Percentiles rank a stretch among this genome's conserved stretches.
These are phyloP conservation scores for Hemisphaericaspora xylanilytica DNA, from an alignment of 1,139 yeast species.

Conservation along the genomic window DNA sequence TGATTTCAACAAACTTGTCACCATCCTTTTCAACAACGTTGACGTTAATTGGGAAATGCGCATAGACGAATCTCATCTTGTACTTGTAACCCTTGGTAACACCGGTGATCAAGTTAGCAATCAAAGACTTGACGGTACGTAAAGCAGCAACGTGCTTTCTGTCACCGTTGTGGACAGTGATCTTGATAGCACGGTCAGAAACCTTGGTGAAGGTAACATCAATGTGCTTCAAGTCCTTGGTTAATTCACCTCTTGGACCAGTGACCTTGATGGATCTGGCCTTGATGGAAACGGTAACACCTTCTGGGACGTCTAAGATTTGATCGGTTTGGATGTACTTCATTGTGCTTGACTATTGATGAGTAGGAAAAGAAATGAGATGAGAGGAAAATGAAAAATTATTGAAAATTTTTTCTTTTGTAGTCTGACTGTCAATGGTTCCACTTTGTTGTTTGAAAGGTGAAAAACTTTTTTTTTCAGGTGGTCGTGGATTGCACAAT, in stretches of 20 bases:
- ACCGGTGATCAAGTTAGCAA: conserved; percentile 94
- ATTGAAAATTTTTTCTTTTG: neutral
- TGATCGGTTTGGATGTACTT: conserved; percentile 96
- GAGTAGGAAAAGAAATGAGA: conserved; percentile 1
- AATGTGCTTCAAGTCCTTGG: conserved; percentile 91
- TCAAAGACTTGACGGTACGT: conserved; percentile 96
- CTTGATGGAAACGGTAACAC: conserved; percentile 86
- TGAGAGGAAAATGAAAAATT: conserved; percentile 4
- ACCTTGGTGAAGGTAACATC: conserved; percentile 88
- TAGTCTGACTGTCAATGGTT: neutral
- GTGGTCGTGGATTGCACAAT: neutral
- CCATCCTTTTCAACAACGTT: conserved; percentile 79
- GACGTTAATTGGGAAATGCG: conserved; percentile 99
- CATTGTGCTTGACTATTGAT: conserved; percentile 40
- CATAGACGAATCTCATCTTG: conserved; percentile 99
- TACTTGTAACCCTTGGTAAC: conserved; percentile 98
- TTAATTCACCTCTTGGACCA: conserved; percentile 98
- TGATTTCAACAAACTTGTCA: conserved; percentile 81
- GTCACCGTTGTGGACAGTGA: conserved; percentile 98
- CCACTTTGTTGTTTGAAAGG: too few species aligned
- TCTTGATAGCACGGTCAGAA: conserved; percentile 69
- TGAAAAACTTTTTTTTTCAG: conserved; percentile 1
- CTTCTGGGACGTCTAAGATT: conserved; percentile 89
- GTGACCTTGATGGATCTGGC: conserved; percentile 87
- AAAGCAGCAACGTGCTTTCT: conserved; percentile 99